Conservation (phyloP, 805 yeast genomes). For the Danielia oregonensis region DNA sequence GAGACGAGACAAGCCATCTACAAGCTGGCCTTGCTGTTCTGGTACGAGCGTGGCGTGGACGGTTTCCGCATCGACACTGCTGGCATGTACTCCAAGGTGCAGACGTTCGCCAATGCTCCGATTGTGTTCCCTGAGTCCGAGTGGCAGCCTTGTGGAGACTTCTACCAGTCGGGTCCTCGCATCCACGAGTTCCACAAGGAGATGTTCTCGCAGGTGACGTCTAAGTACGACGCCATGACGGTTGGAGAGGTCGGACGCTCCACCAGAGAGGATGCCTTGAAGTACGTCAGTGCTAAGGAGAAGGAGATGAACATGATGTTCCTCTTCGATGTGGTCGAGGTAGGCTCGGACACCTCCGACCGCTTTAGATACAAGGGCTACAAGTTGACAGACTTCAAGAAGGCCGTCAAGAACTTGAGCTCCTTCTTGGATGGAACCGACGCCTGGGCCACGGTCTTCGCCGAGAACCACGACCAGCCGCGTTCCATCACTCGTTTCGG, state of each 20-base stretch:
- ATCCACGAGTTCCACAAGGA: conserved; percentile 57
- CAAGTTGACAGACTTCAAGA: conserved; percentile 38
- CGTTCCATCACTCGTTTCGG: conserved; percentile 52
- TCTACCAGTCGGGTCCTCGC: conserved; percentile 46
- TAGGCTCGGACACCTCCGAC: conserved; percentile 36
- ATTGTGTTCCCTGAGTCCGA: conserved; percentile 36
- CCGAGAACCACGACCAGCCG: conserved; percentile 61
- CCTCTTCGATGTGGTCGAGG: conserved; percentile 29
- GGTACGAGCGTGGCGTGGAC: conserved; percentile 55
- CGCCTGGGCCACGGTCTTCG: conserved; percentile 54
- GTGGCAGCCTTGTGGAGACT: conserved; percentile 35
- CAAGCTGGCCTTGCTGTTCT: conserved; percentile 45
- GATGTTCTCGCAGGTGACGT: conserved; percentile 39
- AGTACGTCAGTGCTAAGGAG: conserved; percentile 39
- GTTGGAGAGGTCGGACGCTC: conserved; percentile 54
- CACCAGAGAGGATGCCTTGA: conserved; percentile 37
- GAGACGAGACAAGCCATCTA: conserved; percentile 39
- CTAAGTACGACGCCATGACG: conserved; percentile 50
- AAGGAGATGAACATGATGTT: conserved; percentile 42
- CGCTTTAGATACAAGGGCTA: conserved; percentile 33
- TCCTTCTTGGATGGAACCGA: conserved; percentile 45
- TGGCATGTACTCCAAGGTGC: conserved; percentile 48
- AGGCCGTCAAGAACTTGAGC: conserved; percentile 32
- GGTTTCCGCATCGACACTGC: conserved; percentile 60
- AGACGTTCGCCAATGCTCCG: conserved; percentile 46